phyloP scores from a whole-genome alignment of 208 protist species.

The Naegleria gruberi region DNA sequence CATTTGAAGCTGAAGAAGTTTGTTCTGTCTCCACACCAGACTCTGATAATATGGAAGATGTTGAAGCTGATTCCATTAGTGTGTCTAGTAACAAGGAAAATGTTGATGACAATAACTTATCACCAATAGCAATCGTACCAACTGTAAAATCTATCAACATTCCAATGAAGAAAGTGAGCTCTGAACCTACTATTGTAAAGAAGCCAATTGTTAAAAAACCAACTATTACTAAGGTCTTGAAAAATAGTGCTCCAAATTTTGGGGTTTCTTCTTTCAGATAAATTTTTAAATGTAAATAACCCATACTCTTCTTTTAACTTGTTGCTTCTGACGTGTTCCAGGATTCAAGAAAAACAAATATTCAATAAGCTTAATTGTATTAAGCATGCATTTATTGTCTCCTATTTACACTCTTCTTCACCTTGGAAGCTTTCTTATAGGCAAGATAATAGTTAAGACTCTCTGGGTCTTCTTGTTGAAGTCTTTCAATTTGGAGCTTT shows the following conservation, averaged over 20 bases:
- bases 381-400: neutral
- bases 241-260: neutral
- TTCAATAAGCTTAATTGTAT: too few relatives aligned
- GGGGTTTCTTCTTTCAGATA: neutral
- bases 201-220: neutral
- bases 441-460: constrained; percentile 41
- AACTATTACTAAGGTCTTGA: neutral
- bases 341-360: too few relatives aligned
- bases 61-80: neutral
- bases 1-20: neutral
- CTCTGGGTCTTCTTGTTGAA: constrained; percentile 37
- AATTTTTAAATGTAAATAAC: neutral
- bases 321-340: too few relatives aligned
- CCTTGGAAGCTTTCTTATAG: constrained; percentile 23
- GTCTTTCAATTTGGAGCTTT: constrained; percentile 30
- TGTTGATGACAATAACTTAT: neutral
- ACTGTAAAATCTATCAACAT: too few relatives aligned
- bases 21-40: neutral
- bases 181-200: neutral
- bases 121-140: neutral
- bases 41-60: neutral
- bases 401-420: neutral
- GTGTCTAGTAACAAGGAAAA: neutral
- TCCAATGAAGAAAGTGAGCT: neutral
- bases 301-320: too few relatives aligned